Evolutionary conservation across 2,329 filamentous ascomycete genomes (phyloP).

Genomic region (Neofusicoccum cordaticola): DNA sequence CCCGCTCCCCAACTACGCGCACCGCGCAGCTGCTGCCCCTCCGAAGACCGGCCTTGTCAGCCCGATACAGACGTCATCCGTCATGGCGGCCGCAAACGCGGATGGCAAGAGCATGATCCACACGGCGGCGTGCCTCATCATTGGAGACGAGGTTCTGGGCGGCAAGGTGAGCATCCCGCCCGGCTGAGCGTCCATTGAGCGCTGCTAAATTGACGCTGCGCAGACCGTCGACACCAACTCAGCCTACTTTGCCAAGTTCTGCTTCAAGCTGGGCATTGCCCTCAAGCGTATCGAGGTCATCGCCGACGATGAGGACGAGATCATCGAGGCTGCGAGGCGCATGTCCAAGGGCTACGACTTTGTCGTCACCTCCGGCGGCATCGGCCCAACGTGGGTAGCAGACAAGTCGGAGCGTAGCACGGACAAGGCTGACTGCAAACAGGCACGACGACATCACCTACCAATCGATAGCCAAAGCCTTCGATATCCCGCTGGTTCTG

Average conservation of each 20-base stretch:
- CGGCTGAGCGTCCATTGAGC: neutral
- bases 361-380: constrained; percentile 91
- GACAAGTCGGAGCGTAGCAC: constrained; percentile 19
- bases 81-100: constrained; percentile 45
- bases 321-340: constrained; percentile 78
- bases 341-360: constrained; percentile 93
- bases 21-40: constrained; percentile 42
- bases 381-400: constrained; percentile 80
- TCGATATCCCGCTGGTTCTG: constrained; percentile 70
- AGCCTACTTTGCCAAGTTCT: constrained; percentile 63
- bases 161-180: constrained; percentile 63
- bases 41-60: constrained; percentile 38
- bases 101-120: constrained; percentile 68
- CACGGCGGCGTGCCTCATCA: constrained; percentile 89
- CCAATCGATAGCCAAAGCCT: constrained; percentile 87
- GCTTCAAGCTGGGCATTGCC: constrained; percentile 62
- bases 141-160: constrained; percentile 94
- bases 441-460: constrained; percentile 99
- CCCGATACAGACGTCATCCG: constrained; percentile 36
- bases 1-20: constrained; percentile 57
- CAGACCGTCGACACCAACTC: constrained; percentile 67
- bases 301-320: constrained; percentile 85
- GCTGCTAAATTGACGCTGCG: constrained; percentile 1
- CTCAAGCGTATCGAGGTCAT: constrained; percentile 90
- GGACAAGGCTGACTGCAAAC: constrained; percentile 21